Evolutionary conservation across 805 yeast species (phyloP), one percentile per base, ranked within the genome.

Genomic region (Metschnikowia cubensis): DNA sequence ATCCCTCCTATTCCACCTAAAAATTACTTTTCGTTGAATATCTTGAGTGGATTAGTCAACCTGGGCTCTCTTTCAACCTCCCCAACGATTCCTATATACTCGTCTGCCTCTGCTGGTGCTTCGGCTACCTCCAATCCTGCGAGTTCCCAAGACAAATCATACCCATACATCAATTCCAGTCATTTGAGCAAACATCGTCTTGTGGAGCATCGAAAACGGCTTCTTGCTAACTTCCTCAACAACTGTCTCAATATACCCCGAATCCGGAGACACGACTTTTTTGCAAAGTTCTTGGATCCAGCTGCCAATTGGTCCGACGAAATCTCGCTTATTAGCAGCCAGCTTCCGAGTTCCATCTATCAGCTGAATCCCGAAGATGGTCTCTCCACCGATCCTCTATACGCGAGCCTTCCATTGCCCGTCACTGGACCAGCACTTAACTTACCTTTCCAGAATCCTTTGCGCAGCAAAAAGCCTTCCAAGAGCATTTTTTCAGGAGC

Each of bases 1-100:
- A 81, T 94, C 4, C 99, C 99, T 6, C 97, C 98, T 1, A 92
- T 94, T 8, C 99, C 99, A 0, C 74, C 75, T 0, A 74, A 74
- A 51, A 72, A 73, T 53, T 73, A 72, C 56, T 56, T 69, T 38
- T 67, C 70, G 39, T 64, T 71, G 35, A 61, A 62, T 5, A 53
- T 67, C 36, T 57, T 72, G 39, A 69, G 68, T 47, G 74, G 73
- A 2, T 53, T 70, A 8, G 72, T 68, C 2, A 59, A 59, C 4
- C 39, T 35, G 46, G 17, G 22, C 21, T 15, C 46, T 5, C 22
- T 35, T 3, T 20, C 45, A 3, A 1, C 39, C 25, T 22, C 46
- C 17, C 6, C 39, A 6, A 33, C 33, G 13, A 42, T 33, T 33
- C 32, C 25, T 18, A 17, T 25, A 6, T 32, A 17, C 10, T n/a